phyloP scores from a whole-genome alignment of 495 filamentous ascomycete species.

The Trichocladium antarcticum region DNA sequence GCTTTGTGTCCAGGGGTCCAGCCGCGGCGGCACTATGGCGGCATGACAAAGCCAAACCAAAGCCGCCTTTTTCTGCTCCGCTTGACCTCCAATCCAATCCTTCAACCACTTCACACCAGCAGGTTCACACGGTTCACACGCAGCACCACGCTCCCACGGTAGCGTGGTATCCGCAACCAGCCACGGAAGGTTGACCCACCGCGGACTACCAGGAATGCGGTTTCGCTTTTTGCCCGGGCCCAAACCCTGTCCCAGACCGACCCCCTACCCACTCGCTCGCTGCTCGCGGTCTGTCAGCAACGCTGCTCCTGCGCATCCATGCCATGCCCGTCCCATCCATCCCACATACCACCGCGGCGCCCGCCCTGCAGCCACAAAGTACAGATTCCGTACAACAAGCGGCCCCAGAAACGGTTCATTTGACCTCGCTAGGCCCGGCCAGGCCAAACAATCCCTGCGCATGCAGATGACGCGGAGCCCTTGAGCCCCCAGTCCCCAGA shows the following conservation, averaged over 20 bases:
- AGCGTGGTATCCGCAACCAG: too few species aligned
- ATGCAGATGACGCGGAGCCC: slow-evolving; percentile 27
- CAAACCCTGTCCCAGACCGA: slow-evolving; percentile 3
- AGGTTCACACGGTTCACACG: too few species aligned
- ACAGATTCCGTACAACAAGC: slow-evolving; percentile 3
- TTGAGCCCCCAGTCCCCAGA: slow-evolving; percentile 8
- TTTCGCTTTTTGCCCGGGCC: neutral
- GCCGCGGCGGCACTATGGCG: too few species aligned
- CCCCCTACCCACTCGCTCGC: neutral
- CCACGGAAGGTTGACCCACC: neutral
- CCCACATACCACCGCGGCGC: too few species aligned
- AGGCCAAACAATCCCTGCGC: slow-evolving; percentile 27
- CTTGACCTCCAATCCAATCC: neutral
- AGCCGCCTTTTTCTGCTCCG: neutral
- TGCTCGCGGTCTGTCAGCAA: too few species aligned
- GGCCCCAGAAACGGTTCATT: slow-evolving; percentile 24
- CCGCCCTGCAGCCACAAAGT: too few species aligned
- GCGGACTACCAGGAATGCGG: neutral
- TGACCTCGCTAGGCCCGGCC: slow-evolving; percentile 21
- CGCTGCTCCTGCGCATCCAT: slow-evolving; percentile 20
- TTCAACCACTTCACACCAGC: too few species aligned
- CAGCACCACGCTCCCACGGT: too few species aligned
- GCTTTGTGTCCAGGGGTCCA: too few species aligned
- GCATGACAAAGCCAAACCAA: neutral
- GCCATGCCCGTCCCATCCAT: neutral